Evolutionary conservation across 768 basidiomycete species (phyloP), one percentile per base, ranked within the genome.

Genomic region (Mycena haematopus): DNA sequence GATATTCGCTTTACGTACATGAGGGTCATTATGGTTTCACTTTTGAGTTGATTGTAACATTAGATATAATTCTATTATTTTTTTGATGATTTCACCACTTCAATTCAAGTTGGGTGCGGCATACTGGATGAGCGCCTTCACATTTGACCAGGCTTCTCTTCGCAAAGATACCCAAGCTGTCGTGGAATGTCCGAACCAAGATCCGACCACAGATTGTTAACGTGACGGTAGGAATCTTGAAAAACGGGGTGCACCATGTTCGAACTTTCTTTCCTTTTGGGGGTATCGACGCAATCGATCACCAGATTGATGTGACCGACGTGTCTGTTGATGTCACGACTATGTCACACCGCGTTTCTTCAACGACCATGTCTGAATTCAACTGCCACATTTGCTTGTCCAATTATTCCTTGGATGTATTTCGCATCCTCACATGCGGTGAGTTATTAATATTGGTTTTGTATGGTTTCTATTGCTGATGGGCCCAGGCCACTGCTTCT

Each of bases 401-500:
- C 9, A 59, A 67, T 1, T 54, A 50, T 13, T 19, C 62, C 2
- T n/a, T 67, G 33, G 36, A 47, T 2, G 14, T 27, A 1, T 67
- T 67, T 42, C 62, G 66, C 1, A 55, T 42, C 1, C 55, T 67
- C 15, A 33, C 21, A 19, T 67, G 65, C 33, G 61, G 65, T 33
- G 5, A 1, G 17, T 52, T 15, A 8, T n/a, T n/a, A n/a, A n/a
- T n/a, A n/a, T n/a, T 42, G 25, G 9, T 7, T 21, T 21, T 31
- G 11, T 8, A 19, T 15, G 40, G n/a, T 42, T 42, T 49, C 45
- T 14, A 21, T 24, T 14, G 19, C 15, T 35, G 2, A 46, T 14
- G n/a, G 9, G 44, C 17, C 6, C 50, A 80, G 81, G 81, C 13
- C 81, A 82, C 62, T 78, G 79, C n/a, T 79, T 74, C 58, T 82